Conservation (phyloP, 495 filamentous ascomycete genomes). For the Friedmanniomyces simplex region DNA sequence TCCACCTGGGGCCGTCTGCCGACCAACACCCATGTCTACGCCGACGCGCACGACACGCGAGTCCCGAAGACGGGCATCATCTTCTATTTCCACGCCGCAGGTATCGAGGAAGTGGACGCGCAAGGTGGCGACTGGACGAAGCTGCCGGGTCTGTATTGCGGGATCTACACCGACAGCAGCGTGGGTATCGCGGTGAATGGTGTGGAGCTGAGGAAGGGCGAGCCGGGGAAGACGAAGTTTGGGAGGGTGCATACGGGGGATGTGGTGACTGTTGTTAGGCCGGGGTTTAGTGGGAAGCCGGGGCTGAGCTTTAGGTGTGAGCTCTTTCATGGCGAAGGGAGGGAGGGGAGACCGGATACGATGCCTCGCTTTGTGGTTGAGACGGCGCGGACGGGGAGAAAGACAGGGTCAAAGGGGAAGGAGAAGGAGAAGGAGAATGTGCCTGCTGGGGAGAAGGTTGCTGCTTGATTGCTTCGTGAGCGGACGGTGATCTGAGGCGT, state of each 20-base stretch:
- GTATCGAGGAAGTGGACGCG: conserved; percentile 39
- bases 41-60: conserved; percentile 47
- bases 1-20: conserved; percentile 65
- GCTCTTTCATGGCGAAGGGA: conserved; percentile 31
- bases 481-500: background rate
- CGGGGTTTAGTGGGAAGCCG: conserved; percentile 17
- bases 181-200: conserved; percentile 65
- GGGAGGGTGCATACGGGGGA: conserved; percentile 63
- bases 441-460: background rate
- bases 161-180: conserved; percentile 62
- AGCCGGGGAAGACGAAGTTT: conserved; percentile 35
- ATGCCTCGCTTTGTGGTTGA: conserved; percentile 15
- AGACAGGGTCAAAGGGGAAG: conserved; percentile 2
- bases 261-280: conserved; percentile 51
- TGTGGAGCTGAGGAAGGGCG: conserved; percentile 38
- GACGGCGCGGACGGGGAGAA: conserved; percentile 1
- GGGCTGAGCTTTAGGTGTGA: conserved; percentile 40
- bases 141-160: conserved; percentile 44
- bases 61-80: conserved; percentile 76
- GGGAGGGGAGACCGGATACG: conserved; percentile 16
- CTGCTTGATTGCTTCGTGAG: background rate
- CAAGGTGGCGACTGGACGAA: conserved; percentile 50
- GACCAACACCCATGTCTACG: conserved; percentile 51
- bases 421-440: conserved; percentile 12
- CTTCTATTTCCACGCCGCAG: conserved; percentile 59